These are phyloP conservation scores for Nidularia pulvinata DNA, from an alignment of 768 basidiomycete genomes.

Conservation along the genomic window DNA sequence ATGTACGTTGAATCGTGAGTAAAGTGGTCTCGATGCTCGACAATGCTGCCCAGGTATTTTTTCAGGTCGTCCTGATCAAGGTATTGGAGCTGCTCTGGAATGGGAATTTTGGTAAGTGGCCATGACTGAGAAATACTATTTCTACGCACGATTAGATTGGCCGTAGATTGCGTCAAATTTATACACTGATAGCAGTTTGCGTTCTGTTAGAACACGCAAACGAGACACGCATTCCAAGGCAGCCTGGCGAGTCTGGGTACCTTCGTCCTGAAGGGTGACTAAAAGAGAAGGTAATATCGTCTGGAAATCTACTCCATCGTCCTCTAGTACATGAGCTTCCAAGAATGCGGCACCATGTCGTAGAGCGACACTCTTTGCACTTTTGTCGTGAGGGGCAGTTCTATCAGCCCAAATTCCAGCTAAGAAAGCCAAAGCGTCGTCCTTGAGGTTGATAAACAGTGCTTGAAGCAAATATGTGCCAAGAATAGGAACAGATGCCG, in stretches of 20 bases:
- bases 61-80: constrained; percentile 64
- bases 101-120: constrained; percentile 1
- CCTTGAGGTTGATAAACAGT: constrained; percentile 68
- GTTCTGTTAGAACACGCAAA: constrained; percentile 35
- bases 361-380: constrained; percentile 44
- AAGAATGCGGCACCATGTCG: constrained; percentile 82
- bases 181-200: constrained; percentile 58
- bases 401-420: constrained; percentile 61
- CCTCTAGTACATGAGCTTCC: constrained; percentile 59
- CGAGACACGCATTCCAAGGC: constrained; percentile 57
- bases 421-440: constrained; percentile 79
- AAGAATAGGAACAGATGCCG: constrained; percentile 44
- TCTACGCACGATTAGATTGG: constrained; percentile 45
- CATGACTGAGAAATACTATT: neutral
- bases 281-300: constrained; percentile 72
- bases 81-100: constrained; percentile 57
- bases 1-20: constrained; percentile 60
- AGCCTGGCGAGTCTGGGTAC: constrained; percentile 40
- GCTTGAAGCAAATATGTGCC: constrained; percentile 57
- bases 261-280: constrained; percentile 51
- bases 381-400: constrained; percentile 29
- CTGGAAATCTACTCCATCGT: constrained; percentile 74
- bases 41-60: constrained; percentile 54
- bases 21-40: constrained; percentile 52
- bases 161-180: constrained; percentile 78